Evolutionary conservation across 352 stramenopile genomes (phyloP), one percentile per base, ranked within the genome.

Genomic region (Pythium monospermum): DNA sequence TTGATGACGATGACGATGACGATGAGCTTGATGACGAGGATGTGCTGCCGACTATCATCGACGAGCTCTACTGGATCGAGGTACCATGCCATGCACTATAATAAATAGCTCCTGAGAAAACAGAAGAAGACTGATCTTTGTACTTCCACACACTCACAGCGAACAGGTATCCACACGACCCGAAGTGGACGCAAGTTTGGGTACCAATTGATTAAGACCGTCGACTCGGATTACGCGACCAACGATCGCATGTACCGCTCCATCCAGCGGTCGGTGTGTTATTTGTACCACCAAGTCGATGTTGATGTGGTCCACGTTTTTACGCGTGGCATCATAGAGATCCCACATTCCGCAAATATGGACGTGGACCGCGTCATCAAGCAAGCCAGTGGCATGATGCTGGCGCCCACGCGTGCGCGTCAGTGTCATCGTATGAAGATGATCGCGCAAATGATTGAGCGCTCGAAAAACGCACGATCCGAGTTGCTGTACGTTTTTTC

Each of bases 21-120:
- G 69, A 33, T 44, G 53, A 53, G 13, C 22, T 37, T 18, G 21
- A 19, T 44, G 3, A 6, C 3, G 27, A 32, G 40, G 21, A 47
- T 10, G 18, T 23, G 35, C 19, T 65, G 10, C 39, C 64, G 1
- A 52, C 55, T 6, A 50, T 68, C 7, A 59, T 71, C 22, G 71
- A 87, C 36, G 71, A 83, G 31, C 49, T 87, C 32, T 82, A 62
- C 48, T 87, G 74, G 69, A 61, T 85, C 15, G 76, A 87, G 55
- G 48, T 57, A 22, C 26, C 19, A 22, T 10, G 8, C n/a, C 15
- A 13, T 22, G 8, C 6, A 11, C 13, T 44, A 22, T 28, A 27
- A 22, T 22, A 44, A 44, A 4, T 13, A 44, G 18, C 6, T 12
- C 31, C 8, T 31, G 18, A 21, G 39, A 12, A 15, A 26, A 13